phyloP scores from a whole-genome alignment of 225 moss, liverwort and hornwort species.

The Sphagnum contortum region DNA sequence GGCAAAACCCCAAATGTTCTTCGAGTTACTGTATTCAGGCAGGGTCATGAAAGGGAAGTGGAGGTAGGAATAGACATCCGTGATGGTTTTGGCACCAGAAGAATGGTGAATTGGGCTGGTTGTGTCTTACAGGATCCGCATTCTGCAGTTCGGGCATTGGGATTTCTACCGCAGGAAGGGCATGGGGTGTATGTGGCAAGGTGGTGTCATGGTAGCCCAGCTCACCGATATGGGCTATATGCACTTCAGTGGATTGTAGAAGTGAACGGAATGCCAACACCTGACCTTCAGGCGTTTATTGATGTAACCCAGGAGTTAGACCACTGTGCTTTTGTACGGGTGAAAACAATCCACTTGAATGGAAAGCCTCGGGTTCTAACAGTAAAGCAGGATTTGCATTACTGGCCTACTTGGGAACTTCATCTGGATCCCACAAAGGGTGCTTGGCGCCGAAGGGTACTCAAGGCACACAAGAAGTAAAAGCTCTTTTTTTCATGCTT shows the following conservation, averaged over 20 bases:
- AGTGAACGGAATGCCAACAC: constrained; percentile 72
- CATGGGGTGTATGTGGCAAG: constrained; percentile 89
- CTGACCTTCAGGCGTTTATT: constrained; percentile 67
- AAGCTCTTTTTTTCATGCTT: too few relatives aligned
- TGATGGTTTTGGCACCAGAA: constrained; percentile 71
- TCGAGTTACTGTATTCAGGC: constrained; percentile 63
- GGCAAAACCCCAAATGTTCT: constrained; percentile 19
- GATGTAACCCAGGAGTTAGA: constrained; percentile 59
- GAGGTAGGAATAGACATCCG: constrained; percentile 73
- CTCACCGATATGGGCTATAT: constrained; percentile 67
- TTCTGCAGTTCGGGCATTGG: constrained; percentile 65
- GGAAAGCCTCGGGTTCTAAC: constrained; percentile 81
- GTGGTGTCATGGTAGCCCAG: constrained; percentile 87
- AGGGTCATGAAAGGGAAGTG: constrained; percentile 53
- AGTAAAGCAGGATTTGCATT: constrained; percentile 85
- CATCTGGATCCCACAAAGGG: constrained; percentile 47
- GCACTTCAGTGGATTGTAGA: constrained; percentile 91
- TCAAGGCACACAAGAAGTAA: constrained; percentile 35
- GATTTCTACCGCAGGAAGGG: constrained; percentile 80
- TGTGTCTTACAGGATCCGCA: constrained; percentile 86
- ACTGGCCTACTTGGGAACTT: constrained; percentile 96
- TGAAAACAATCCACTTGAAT: constrained; percentile 76
- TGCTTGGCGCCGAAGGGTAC: constrained; percentile 56
- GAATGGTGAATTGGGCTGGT: constrained; percentile 90
- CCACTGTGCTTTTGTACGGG: constrained; percentile 75